Conservation (phyloP, 1,284 basidiomycete species). For the Ganoderma meredithae region DNA sequence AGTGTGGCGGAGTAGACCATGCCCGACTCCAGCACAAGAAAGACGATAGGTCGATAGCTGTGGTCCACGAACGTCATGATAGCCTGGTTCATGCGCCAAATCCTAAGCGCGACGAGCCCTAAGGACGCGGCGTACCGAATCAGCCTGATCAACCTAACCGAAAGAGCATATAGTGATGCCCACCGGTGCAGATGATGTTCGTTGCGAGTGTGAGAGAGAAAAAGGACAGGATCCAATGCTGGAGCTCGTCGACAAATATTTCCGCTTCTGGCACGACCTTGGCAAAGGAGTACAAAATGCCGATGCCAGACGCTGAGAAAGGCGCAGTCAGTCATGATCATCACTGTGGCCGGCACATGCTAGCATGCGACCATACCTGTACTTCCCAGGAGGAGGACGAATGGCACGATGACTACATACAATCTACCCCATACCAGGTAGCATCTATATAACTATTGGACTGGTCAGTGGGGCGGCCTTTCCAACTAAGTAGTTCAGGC, state of each 20-base stretch:
- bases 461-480: background rate
- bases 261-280: slow-evolving; percentile 24
- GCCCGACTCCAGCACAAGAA: slow-evolving; percentile 52
- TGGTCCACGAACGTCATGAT: slow-evolving; percentile 29
- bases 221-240: slow-evolving; percentile 46
- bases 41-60: slow-evolving; percentile 41
- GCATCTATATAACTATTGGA: slow-evolving; percentile 20
- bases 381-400: slow-evolving; percentile 21
- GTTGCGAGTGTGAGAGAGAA: slow-evolving; percentile 46
- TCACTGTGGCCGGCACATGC: background rate
- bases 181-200: slow-evolving; percentile 47
- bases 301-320: slow-evolving; percentile 23
- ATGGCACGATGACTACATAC: slow-evolving; percentile 15
- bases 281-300: slow-evolving; percentile 28
- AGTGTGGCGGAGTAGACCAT: slow-evolving; percentile 48
- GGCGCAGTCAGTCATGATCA: background rate
- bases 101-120: slow-evolving; percentile 46
- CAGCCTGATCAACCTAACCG: background rate
- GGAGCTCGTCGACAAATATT: slow-evolving; percentile 40
- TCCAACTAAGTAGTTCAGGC: background rate
- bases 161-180: background rate
- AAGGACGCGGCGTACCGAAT: background rate
- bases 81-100: slow-evolving; percentile 45
- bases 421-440: slow-evolving; percentile 21
- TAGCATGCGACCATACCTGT: slow-evolving; percentile 9